phyloP scores from a whole-genome alignment of 2,329 filamentous ascomycete genomes.

The Fusarium cicatricum region DNA sequence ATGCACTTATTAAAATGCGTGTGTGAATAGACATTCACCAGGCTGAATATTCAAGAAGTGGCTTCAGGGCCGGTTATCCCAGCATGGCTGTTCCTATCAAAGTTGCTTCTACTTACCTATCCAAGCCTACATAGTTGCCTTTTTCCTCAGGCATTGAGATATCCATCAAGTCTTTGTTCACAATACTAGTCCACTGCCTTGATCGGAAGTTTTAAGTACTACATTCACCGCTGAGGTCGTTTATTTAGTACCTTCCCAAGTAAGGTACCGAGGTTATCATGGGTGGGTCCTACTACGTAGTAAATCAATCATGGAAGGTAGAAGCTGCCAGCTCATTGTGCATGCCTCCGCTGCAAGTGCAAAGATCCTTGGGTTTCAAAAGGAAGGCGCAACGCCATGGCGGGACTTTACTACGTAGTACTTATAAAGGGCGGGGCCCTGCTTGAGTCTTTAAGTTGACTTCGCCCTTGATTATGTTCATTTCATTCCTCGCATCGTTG shows the following conservation, averaged over 20 bases:
- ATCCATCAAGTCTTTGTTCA: no score
- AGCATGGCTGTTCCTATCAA: no score
- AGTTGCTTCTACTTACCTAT: background rate
- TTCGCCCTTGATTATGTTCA: background rate
- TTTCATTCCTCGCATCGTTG: background rate
- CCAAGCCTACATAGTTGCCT: no score
- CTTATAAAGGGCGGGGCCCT: slow-evolving; percentile 32
- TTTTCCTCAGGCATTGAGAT: no score
- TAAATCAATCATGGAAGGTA: background rate
- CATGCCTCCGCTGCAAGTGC: slow-evolving; percentile 28
- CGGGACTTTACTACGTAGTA: slow-evolving; percentile 12
- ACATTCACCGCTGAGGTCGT: no score
- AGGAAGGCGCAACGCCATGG: slow-evolving; percentile 27
- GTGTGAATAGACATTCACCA: background rate
- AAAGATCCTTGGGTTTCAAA: slow-evolving; percentile 20
- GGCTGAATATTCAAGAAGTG: background rate
- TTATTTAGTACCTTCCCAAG: no score
- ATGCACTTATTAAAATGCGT: background rate
- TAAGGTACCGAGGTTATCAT: no score
- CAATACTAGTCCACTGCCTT: no score
- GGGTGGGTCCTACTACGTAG: no score
- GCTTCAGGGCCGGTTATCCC: background rate
- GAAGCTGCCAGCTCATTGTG: slow-evolving; percentile 42
- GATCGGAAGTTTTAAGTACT: no score
- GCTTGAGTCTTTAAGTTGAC: slow-evolving; percentile 5